Evolutionary conservation across 805 yeast genomes (phyloP), one percentile per base, ranked within the genome.

Genomic region (Ogataea degrootiae): DNA sequence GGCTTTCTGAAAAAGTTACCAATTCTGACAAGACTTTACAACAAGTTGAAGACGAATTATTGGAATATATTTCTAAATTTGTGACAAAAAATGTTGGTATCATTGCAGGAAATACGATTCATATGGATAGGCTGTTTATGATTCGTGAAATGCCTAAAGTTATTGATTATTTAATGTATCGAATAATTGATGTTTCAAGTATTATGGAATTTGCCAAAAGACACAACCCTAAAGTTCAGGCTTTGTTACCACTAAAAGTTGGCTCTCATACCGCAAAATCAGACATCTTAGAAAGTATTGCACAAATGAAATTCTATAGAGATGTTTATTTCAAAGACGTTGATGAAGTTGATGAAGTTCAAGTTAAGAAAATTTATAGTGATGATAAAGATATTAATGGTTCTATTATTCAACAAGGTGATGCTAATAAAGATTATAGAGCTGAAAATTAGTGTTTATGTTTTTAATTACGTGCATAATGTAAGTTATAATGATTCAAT

Each of bases 71-170:
- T 44, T 62, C 73, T 54, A 70, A 70, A 53, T 78, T 73, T 55
- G 73, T 87, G 9, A 77, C 79, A 3, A 69, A 71, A 11, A 71
- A 80, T 2, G 68, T 71, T 17, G 97, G 90, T 2, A 68, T 94
- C 0, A 66, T 94, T 46, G 96, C 96, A 0, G 99, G 99, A 2
- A 94, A 92, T 57, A 78, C 96, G 0, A 83, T 94, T 17, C 97
- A 94, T 65, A 83, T 88, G 83, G 99, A 94, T 64, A 77, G 89
- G 49, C 74, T 85, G 43, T 94, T 92, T 66, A 76, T 94, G 85
- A 70, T 80, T 62, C 74, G 79, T 45, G 96, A 92, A 59, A 82
- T 94, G 70, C 98, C 98, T 0, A 65, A 74, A 42, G 83, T 88
- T 7, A 53, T 77, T n/a, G 77, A 77, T 37, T 73, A 73, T 49